A percentile compares a stretch with the other conserved stretches of the same genome.
phyloP scores from a whole-genome alignment of 202 grass and related monocot species.

The Bolboschoenoplectus hybrid region DNA sequence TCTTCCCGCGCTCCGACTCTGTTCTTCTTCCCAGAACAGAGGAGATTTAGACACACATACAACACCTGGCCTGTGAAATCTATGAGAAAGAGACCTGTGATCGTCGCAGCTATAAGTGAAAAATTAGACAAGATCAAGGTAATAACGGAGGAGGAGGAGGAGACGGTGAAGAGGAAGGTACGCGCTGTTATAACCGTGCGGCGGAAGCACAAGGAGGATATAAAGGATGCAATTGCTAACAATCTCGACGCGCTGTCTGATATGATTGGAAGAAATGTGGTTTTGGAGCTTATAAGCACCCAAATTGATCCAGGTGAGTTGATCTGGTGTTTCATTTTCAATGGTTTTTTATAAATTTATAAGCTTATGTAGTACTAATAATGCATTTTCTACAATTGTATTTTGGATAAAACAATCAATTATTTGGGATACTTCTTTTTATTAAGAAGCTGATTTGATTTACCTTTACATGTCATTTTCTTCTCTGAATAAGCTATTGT shows the following conservation, averaged over 20 bases:
- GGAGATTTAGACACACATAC: slow-evolving; percentile 15
- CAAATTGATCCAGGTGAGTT: slow-evolving; percentile 78
- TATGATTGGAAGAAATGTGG: slow-evolving; percentile 78
- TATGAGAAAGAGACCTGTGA: slow-evolving; percentile 29
- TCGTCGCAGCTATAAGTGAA: slow-evolving; percentile 79
- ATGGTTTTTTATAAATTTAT: neutral
- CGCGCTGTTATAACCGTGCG: slow-evolving; percentile 88
- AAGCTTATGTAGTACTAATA: neutral
- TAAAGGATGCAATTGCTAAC: slow-evolving; percentile 77
- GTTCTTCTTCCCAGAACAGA: slow-evolving; percentile 6
- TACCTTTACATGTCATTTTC: neutral
- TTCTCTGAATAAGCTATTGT: neutral
- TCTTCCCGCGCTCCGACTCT: slow-evolving; percentile 43
- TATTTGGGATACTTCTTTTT: neutral
- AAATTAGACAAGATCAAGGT: slow-evolving; percentile 55
- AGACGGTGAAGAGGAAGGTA: slow-evolving; percentile 51
- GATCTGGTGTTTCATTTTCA: neutral
- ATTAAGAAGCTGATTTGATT: neutral
- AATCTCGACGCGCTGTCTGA: slow-evolving; percentile 84
- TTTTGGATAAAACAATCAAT: slow-evolving; percentile 18
- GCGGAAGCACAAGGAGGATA: slow-evolving; percentile 94
- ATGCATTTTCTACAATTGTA: neutral
- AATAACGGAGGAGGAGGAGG: slow-evolving; percentile 32
- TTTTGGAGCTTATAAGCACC: slow-evolving; percentile 94
- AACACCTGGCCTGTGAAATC: neutral